Base-by-base conservation (phyloP, 2,329 filamentous ascomycete species). In the Fusarium sp. region DNA sequence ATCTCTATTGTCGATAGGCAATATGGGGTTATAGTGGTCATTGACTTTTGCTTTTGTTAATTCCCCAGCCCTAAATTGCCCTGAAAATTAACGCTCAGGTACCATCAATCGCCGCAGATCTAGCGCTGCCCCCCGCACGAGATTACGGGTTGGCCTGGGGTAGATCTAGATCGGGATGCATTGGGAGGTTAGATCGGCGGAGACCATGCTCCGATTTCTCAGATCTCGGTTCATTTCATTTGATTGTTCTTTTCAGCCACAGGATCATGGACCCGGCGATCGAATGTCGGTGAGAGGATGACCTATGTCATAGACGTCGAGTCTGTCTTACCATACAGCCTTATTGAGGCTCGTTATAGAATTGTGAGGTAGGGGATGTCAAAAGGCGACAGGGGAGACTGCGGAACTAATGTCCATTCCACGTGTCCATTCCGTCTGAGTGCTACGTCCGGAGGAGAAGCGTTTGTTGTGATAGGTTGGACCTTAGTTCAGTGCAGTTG, bases 1-100 rank as follows among this genome's bases (percentile, higher is more conserved):
- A 15, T 4, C 30, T n/a, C n/a, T 37, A 16, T 38, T 16, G 9
- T 23, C 26, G 8, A 44, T 44, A 11, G 3, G n/a, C 3, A 42
- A 16, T 20, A 28, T 42, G 40, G 5, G 23, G 12, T 38, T 56
- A 42, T 16, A 63, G 38, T 49, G 44, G 60, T 63, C 60, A 63
- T 63, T 36, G 60, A 63, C 58, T 63, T 63, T 57, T 57, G 37
- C 44, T 31, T 57, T 45, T 55, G 59, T 59, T 37, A 40, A 59
- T 45, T 59, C 31, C 28, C 16, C 3, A 53, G n/a, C 40, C 40
- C 33, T 20, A 20, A 36, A 51, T 26, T 6, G 40, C 59, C 28
- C 31, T 46, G 20, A 8, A 8, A 28, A 38, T 59, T 62, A 38
- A 62, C 59, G 59, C 6, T 46, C 58, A 62, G 58, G 53, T 59